Base-by-base conservation (phyloP, 805 yeast genomes). In the Zygoascus biomembranicola region DNA sequence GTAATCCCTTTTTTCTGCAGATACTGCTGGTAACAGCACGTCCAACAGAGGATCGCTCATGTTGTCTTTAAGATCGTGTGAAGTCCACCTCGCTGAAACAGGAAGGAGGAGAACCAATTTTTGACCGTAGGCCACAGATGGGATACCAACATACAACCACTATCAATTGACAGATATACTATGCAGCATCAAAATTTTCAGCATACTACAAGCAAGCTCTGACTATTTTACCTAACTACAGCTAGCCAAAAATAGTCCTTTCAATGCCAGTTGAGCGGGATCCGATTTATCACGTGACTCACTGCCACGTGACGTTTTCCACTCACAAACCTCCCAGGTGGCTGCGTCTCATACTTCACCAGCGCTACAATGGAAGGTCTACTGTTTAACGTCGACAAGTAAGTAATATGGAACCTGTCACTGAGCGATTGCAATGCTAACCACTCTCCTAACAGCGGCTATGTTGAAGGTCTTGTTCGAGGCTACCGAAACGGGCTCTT, bases 381-480 rank as follows among this genome's bases (percentile, higher is more conserved):
- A 49, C 89, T 77, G 70, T 94, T 94, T 74, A 94, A 94, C 73
- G 77, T 90, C 58, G 90, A 92, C 66, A 75, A 75, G 72, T 67
- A 68, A 50, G 70, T 61, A 45, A 5, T 11, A 16, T 13, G 2
- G 16, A 35, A 13, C 2, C 19, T 10, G 19, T 14, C 23, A 39
- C 32, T 16, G 6, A 18, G 6, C 28, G 16, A 28, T 6, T 43
- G 42, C 18, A 18, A 45, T 31, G 31, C 52, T 46, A 51, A 47
- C 46, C 20, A 23, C 28, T n/a, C 28, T 23, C 28, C 41, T 19
- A 35, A 35, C 51, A 67, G 78, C 68, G 99, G 99, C 20, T 94
- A 78, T 73, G 78, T 94, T 61, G 99, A 94, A 72, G 99, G 92
- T 46, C 80, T 95, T 35, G 95, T 92, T 43, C 84, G 99, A 65